A percentile compares a stretch with the other conserved stretches of the same genome.
These are phyloP conservation scores for Gossypium arboreum DNA, from an alignment of 345 rosid genomes.

Conservation along the genomic window DNA sequence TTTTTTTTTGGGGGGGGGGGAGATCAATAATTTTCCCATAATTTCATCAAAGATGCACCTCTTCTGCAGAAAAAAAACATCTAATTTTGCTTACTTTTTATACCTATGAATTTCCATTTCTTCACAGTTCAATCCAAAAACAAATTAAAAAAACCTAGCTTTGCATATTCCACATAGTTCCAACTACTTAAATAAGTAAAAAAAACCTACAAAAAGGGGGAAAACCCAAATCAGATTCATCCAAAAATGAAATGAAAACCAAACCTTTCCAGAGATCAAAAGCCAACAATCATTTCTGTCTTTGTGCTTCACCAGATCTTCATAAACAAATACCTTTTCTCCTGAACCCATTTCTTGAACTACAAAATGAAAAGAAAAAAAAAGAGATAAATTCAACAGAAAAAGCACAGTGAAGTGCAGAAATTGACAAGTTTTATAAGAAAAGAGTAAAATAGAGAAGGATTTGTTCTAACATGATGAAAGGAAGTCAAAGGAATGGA, in stretches of 20 bases:
- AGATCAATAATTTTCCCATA: not conserved
- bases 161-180: not conserved
- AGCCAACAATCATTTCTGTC: constrained; percentile 60
- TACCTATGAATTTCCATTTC: not conserved
- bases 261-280: constrained; percentile 63
- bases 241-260: not conserved
- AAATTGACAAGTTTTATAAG: not conserved
- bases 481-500: not conserved
- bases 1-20: not conserved
- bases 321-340: constrained; percentile 35
- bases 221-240: not conserved
- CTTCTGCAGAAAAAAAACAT: not conserved
- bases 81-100: no score
- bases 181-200: not conserved
- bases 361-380: not conserved
- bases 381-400: not conserved
- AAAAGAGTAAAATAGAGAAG: not conserved
- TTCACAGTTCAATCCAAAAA: not conserved
- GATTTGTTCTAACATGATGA: not conserved
- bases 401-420: not conserved
- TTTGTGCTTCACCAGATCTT: constrained; percentile 53
- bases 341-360: constrained; percentile 27
- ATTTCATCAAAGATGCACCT: not conserved
- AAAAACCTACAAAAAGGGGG: not conserved
- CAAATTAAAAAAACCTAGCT: not conserved